Base-by-base conservation (phyloP, 176 grass and related monocot species). In the Aegilops sharonensis region DNA sequence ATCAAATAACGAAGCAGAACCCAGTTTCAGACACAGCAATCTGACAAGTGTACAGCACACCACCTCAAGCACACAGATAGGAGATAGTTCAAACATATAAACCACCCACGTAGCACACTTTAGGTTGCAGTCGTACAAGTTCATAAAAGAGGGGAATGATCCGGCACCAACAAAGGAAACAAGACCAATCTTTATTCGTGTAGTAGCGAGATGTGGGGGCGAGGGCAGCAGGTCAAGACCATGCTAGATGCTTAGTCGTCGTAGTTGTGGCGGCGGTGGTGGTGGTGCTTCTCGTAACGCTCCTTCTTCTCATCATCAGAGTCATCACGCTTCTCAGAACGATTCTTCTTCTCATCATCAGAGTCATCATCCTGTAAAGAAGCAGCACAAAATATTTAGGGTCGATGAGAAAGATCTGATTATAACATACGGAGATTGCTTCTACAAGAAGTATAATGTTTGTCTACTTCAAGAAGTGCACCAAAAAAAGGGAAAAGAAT, bases 261-360 rank as follows among this genome's bases (percentile, higher is more conserved):
- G 0, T 88, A 93, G 56, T 84, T 25, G 2, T 88, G 85, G 36
- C 82, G 89, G 57, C 82, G 89, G 13, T 78, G 82, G 80, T 95
- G 87, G 75, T 86, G 89, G 25, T 93, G 88, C 85, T 88, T 87
- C 50, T 89, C 73, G 18, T 80, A 37, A 43, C 75, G 89, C 3
- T 80, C 57, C 87, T 93, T 91, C 71, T 93, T 91, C 70, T 93
- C 91, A 57, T 93, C 91, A 25, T 93, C 91, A 5, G 87, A 91
- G 64, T 87, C 91, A 13, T 90, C 83, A 4, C 48, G 88, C 85
- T 88, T 89, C 31, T 82, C 72, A 18, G 77, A 37, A 42, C 74
- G 89, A 4, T 83, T 65, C 87, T 93, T 91, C 70, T 93, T 91
- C 70, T 93, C 91, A 57, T 93, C 91, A 31, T 93, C 94, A 11